These are phyloP conservation scores for Euphorbia celastroides DNA, from an alignment of 441 rosid species.

Conservation along the genomic window DNA sequence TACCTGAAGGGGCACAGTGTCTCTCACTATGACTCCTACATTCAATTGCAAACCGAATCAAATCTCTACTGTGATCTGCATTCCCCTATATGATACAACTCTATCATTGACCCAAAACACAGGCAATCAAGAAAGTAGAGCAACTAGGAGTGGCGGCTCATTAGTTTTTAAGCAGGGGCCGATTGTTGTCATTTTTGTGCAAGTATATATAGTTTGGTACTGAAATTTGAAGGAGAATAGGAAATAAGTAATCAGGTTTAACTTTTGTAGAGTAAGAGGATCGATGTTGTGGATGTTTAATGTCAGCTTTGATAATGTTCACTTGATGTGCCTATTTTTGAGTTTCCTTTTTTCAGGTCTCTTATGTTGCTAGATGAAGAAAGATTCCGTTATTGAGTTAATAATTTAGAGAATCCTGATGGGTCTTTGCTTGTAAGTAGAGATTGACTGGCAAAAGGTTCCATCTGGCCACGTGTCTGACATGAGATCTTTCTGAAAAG, in stretches of 20 bases:
- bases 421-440: background rate
- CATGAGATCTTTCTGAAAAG: conserved; percentile 24
- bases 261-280: conserved; percentile 25
- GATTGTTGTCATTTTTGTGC: conserved; percentile 34
- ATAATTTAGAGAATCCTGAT: conserved; percentile 8
- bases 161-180: conserved; percentile 25
- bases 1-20: conserved; percentile 86
- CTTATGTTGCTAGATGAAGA: background rate
- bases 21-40: conserved; percentile 66
- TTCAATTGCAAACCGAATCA: too few species aligned
- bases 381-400: background rate
- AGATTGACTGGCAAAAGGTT: background rate
- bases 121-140: too few species aligned
- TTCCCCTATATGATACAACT: conserved; percentile 17
- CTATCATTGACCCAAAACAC: conserved; percentile 11
- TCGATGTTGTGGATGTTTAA: conserved; percentile 26
- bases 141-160: conserved; percentile 10
- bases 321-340: background rate
- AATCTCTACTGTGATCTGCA: conserved; percentile 16
- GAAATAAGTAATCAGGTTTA: conserved; percentile 18
- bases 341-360: conserved; percentile 16
- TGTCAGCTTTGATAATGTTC: too few species aligned
- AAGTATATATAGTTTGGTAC: conserved; percentile 36
- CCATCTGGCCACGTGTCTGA: conserved; percentile 9
- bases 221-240: conserved; percentile 40